phyloP scores from a whole-genome alignment of 768 basidiomycete genomes.

The Lanmaoa pseudosensibilis region DNA sequence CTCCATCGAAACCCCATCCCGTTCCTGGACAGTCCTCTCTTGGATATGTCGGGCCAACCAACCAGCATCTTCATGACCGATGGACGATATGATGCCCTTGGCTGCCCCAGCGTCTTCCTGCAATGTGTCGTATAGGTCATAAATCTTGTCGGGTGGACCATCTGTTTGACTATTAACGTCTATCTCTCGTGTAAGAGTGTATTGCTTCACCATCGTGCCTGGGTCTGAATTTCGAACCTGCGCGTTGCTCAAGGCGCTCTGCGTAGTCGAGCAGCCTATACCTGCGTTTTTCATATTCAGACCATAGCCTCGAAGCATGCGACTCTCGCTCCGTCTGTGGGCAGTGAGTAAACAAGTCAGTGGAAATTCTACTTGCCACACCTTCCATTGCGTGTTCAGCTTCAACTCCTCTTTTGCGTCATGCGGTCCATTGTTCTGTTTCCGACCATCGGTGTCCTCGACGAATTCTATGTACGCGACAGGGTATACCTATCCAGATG shows the following conservation, averaged over 20 bases:
- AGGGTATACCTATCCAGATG: constrained; percentile 54
- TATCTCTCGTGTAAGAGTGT: background rate
- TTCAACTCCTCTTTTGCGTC: constrained; percentile 67
- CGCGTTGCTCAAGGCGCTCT: constrained; percentile 61
- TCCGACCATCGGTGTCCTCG: constrained; percentile 48
- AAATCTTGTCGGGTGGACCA: constrained; percentile 45
- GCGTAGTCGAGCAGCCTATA: constrained; percentile 56
- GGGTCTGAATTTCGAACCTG: constrained; percentile 46
- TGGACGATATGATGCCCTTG: constrained; percentile 40
- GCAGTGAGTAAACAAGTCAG: constrained; percentile 2
- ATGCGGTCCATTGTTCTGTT: constrained; percentile 58
- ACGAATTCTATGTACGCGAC: constrained; percentile 77
- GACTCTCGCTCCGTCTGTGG: constrained; percentile 55
- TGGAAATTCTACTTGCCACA: constrained; percentile 31
- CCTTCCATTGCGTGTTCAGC: constrained; percentile 69
- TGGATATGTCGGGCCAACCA: constrained; percentile 60
- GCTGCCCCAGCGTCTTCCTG: constrained; percentile 53
- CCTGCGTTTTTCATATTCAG: constrained; percentile 56
- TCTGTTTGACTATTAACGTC: constrained; percentile 12
- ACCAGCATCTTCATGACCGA: constrained; percentile 50
- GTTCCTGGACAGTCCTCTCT: constrained; percentile 48
- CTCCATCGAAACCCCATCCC: constrained; percentile 52
- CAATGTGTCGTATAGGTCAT: constrained; percentile 61
- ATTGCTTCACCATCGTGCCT: constrained; percentile 39
- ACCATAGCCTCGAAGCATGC: constrained; percentile 58